Base-by-base conservation (phyloP, 2,329 filamentous ascomycete species). In the Xylaria sp. region DNA sequence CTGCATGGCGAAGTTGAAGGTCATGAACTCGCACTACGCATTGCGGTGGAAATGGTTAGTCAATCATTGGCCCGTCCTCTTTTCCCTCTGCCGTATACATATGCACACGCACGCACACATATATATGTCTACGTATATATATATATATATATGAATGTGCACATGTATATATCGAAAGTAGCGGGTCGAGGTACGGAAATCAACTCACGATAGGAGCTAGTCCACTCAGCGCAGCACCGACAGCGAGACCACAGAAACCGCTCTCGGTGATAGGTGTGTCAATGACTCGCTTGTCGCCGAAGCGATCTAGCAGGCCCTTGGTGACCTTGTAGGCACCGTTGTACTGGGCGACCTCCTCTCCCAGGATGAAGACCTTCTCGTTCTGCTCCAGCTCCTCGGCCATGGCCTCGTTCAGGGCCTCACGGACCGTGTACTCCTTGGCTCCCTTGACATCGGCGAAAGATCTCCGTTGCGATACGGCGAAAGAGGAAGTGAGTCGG, bases 1-100 rank as follows among this genome's bases (percentile, higher is more conserved):
- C 86, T 99, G 96, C 96, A 99, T 99, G 82, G 96, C 95, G 81
- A 98, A 98, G 89, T 99, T 99, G 90, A 97, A 98, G 79, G 96
- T 99, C 96, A 99, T 99, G 88, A 99, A 99, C 86, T 99, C 96
- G 89, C 92, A 96, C 93, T 96, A 74, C 8, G 70, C 19, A 36
- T 36, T 47, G 51, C 24, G 21, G 47, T 14, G 30, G 45, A 30
- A 12, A 34, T 24, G 19, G 61, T 71, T 59, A 71, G 69, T 56
- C 24, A 55, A 55, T 59, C 14, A 27, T 27, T 48, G 30, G 45
- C 4, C 4, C 11, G 30, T 24, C 2, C 5, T 4, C 11, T 34
- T 30, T 56, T 42, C 50, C 50, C 36, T 45, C 14, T 50, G 4
- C 9, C 19, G 12, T 14, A 34, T 47, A 47, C 27, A 32, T 8